Evolutionary conservation across 352 stramenopile species (phyloP).

Genomic region (Pythium phragmitis): DNA sequence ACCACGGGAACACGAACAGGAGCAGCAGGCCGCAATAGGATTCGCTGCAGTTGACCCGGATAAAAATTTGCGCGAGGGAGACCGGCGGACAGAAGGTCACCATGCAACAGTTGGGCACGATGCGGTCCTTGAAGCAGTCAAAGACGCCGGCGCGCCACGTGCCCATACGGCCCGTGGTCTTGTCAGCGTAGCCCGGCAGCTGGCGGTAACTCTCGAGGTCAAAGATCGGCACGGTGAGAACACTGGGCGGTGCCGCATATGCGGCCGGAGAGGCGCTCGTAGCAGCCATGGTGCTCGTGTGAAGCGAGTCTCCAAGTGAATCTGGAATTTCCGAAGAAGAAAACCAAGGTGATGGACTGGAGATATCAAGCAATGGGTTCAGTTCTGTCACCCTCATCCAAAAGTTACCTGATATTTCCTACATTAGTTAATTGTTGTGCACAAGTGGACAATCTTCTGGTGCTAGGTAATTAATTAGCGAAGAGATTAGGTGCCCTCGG

Average conservation of each 20-base stretch:
- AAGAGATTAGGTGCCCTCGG: too few species aligned
- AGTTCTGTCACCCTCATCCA: too few species aligned
- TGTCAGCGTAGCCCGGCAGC: slow-evolving; percentile 2
- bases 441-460: too few species aligned
- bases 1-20: slow-evolving; percentile 5
- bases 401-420: too few species aligned
- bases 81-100: slow-evolving; percentile 24
- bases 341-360: too few species aligned
- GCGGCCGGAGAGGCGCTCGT: too few species aligned
- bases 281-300: too few species aligned
- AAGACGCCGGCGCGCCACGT: slow-evolving; percentile 24
- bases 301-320: too few species aligned
- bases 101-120: slow-evolving; percentile 33
- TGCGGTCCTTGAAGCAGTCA: slow-evolving; percentile 26
- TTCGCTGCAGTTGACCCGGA: slow-evolving; percentile 16
- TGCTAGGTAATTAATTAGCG: too few species aligned
- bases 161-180: slow-evolving; percentile 10
- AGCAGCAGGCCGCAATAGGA: background rate
- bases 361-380: too few species aligned
- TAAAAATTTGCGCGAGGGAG: slow-evolving; percentile 12
- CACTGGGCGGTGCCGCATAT: background rate
- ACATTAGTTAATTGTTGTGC: too few species aligned
- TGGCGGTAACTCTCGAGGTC: slow-evolving; percentile 10
- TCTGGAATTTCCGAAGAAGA: too few species aligned
- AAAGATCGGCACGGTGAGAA: slow-evolving; percentile 2